phyloP scores from a whole-genome alignment of 2,329 filamentous ascomycete genomes.

The Balansia obtecta region DNA sequence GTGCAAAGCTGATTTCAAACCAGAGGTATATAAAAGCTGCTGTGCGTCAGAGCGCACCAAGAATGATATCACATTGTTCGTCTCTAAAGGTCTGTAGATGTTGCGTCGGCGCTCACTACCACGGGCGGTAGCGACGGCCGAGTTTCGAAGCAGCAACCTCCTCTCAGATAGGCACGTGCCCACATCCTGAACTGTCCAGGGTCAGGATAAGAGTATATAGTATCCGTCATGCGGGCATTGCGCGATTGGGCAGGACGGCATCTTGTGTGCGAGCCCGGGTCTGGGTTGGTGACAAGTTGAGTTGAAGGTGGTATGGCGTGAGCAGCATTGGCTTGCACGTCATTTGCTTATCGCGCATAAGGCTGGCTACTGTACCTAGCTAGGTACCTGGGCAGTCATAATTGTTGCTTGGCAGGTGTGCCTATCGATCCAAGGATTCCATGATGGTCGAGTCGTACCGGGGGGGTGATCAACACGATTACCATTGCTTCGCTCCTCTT shows the following conservation, averaged over 20 bases:
- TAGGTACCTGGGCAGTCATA: neutral
- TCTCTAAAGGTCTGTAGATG: too few relatives aligned
- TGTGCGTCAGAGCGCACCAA: too few relatives aligned
- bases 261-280: neutral
- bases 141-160: neutral
- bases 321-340: constrained; percentile 1
- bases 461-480: too few relatives aligned
- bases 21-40: too few relatives aligned
- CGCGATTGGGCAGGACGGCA: neutral
- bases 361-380: too few relatives aligned
- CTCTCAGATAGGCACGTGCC: neutral
- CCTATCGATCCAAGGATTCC: too few relatives aligned
- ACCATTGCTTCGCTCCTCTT: too few relatives aligned
- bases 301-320: neutral
- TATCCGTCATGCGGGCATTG: neutral
- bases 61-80: neutral
- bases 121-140: neutral
- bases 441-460: too few relatives aligned
- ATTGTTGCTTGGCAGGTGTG: neutral
- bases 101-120: too few relatives aligned
- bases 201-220: neutral
- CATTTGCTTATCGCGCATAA: constrained; percentile 2
- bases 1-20: too few relatives aligned
- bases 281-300: neutral
- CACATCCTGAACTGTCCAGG: neutral